Evolutionary conservation across 2,329 filamentous ascomycete genomes (phyloP), one percentile per base, ranked within the genome.

Genomic region (Cordyceps cicadae): DNA sequence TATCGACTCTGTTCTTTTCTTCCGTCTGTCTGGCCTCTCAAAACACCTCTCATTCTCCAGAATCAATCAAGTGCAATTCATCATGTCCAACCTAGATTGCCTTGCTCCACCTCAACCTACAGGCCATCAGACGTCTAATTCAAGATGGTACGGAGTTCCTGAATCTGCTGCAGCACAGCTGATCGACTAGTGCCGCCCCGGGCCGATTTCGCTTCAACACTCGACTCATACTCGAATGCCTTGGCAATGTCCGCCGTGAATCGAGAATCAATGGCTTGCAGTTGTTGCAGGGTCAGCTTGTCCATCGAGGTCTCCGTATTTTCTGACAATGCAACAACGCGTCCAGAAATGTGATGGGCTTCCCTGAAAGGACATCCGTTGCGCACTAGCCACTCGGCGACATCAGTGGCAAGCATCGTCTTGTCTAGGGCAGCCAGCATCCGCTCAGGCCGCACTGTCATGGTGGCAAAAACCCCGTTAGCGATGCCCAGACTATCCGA

Each of bases 261-360:
- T 57, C 88, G 79, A 19, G 74, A 67, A 67, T 91, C 87, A 14
- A 92, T 81, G 12, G 75, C 79, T 74, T 89, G 79, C 55, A 92
- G 76, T 69, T 91, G 84, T 71, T 86, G 81, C 52, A 88, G 74
- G 1, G 79, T 81, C 45, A 92, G 76, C 67, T 87, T 77, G 67
- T 91, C 85, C 85, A 92, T 91, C 14, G 85, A 78, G 3, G 81
- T 78, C 32, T 78, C 77, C 64, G 80, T 75, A 60, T 85, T 78
- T 72, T 92, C 88, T 0, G 86, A 85, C 51, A 87, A 71, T 15
- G 87, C 86, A n/a, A 92, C 88, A 1, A 87, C 81, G 46, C 83
- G 81, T 21, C 89, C 88, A 37, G 86, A 86, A 67, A 91, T 88
- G 70, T 91, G 88, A 68, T 92, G 89, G 17, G 88, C 88, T 74